Conservation (phyloP, 495 filamentous ascomycete genomes). For the Cercophora newfieldiana region DNA sequence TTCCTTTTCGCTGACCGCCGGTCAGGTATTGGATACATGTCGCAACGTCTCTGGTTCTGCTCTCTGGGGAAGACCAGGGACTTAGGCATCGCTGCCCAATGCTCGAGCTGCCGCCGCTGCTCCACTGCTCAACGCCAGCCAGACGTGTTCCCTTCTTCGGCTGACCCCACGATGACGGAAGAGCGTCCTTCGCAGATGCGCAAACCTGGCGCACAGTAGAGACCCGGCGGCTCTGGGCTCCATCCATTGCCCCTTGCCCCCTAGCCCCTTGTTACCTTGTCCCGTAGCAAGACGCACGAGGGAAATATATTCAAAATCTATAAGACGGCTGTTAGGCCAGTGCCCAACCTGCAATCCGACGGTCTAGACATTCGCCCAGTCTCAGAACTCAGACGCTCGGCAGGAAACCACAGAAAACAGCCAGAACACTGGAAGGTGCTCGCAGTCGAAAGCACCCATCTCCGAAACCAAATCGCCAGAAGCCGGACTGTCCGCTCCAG, state of each 20-base stretch:
- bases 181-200: slow-evolving; percentile 18
- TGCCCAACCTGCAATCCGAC: slow-evolving; percentile 30
- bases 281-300: slow-evolving; percentile 1
- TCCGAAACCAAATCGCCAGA: not conserved
- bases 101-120: slow-evolving; percentile 19
- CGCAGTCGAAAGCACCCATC: not conserved
- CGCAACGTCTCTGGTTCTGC: slow-evolving; percentile 14
- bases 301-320: slow-evolving; percentile 32
- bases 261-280: not conserved
- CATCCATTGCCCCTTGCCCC: slow-evolving; percentile 1
- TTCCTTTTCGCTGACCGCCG: slow-evolving; percentile 25
- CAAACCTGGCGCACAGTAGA: slow-evolving; percentile 12
- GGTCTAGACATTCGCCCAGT: slow-evolving; percentile 28
- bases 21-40: slow-evolving; percentile 13
- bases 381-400: slow-evolving; percentile 35
- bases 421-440: slow-evolving; percentile 14
- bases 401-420: slow-evolving; percentile 30
- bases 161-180: slow-evolving; percentile 12
- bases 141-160: not conserved
- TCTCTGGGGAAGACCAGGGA: slow-evolving; percentile 32
- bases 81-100: slow-evolving; percentile 55
- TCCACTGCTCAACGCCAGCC: not conserved
- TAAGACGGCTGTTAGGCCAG: slow-evolving; percentile 40
- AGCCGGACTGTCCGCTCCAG: not conserved
- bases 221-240: slow-evolving; percentile 6